Evolutionary conservation across 768 basidiomycete genomes (phyloP).

Genomic region (Chalciporus piperatus): DNA sequence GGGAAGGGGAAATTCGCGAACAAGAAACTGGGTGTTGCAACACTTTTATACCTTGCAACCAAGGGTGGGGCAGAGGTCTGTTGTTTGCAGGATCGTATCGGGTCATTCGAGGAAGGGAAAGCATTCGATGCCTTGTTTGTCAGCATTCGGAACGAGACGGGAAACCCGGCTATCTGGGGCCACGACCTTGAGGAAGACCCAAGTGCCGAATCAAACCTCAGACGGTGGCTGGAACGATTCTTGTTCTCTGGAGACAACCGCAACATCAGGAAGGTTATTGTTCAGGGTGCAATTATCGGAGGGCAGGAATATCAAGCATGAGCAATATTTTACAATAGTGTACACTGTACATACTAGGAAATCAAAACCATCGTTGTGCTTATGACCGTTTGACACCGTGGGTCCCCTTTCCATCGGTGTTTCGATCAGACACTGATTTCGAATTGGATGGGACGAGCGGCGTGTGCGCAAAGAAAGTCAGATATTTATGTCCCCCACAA

Average conservation of each 20-base stretch:
- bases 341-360: conserved; percentile 1
- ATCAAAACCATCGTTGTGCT: background rate
- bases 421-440: conserved; percentile 1
- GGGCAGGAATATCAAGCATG: conserved; percentile 46
- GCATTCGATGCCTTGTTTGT: conserved; percentile 88
- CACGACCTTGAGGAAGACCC: conserved; percentile 35
- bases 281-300: conserved; percentile 77
- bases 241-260: conserved; percentile 85
- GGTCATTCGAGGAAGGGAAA: conserved; percentile 78
- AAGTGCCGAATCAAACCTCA: conserved; percentile 38
- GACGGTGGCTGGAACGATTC: conserved; percentile 72
- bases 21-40: conserved; percentile 67
- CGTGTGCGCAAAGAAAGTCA: background rate
- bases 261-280: conserved; percentile 80
- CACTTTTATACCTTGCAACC: conserved; percentile 88
- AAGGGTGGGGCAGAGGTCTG: conserved; percentile 88
- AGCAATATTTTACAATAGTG: conserved; percentile 4
- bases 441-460: background rate
- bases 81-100: conserved; percentile 60
- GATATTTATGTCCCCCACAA: conserved; percentile 7
- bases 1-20: conserved; percentile 40
- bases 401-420: background rate
- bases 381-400: conserved; percentile 1
- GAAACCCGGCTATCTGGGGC: conserved; percentile 59
- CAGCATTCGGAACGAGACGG: conserved; percentile 48